A percentile compares a stretch with the other conserved stretches of the same genome.
These are phyloP conservation scores for Phalaenopsis aphrodite DNA, from an alignment of 106 monocot genomes.

Conservation along the genomic window DNA sequence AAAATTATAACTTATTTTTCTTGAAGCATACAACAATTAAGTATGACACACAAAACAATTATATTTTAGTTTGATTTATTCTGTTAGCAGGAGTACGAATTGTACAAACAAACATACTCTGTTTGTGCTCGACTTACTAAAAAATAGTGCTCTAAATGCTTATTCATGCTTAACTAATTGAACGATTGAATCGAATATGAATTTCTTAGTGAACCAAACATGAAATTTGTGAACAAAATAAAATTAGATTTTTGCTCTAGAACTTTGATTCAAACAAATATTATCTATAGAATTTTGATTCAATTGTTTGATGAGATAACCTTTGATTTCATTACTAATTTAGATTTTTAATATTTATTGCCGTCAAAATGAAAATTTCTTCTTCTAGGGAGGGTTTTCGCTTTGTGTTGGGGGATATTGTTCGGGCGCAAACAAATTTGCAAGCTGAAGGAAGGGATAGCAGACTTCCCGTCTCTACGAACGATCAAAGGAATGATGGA, in stretches of 20 bases:
- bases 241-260: background rate
- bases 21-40: too few relatives aligned
- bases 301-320: background rate
- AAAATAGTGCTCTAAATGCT: too few relatives aligned
- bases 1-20: too few relatives aligned
- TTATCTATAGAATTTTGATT: background rate
- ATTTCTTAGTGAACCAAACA: too few relatives aligned
- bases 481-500: constrained; percentile 18
- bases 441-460: constrained; percentile 20
- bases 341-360: background rate
- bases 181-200: too few relatives aligned
- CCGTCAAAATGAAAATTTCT: background rate
- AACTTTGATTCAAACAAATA: background rate
- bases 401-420: constrained; percentile 45
- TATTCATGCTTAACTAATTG: too few relatives aligned
- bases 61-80: too few relatives aligned
- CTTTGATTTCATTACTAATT: background rate
- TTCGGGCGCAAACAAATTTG: constrained; percentile 35
- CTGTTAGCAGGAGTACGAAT: too few relatives aligned
- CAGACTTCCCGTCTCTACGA: constrained; percentile 5
- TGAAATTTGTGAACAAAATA: background rate
- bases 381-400: constrained; percentile 56
- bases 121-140: too few relatives aligned
- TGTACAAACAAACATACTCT: too few relatives aligned
- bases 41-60: too few relatives aligned